Base-by-base conservation (phyloP, 2,329 filamentous ascomycete species). In the Alternaria triticina region DNA sequence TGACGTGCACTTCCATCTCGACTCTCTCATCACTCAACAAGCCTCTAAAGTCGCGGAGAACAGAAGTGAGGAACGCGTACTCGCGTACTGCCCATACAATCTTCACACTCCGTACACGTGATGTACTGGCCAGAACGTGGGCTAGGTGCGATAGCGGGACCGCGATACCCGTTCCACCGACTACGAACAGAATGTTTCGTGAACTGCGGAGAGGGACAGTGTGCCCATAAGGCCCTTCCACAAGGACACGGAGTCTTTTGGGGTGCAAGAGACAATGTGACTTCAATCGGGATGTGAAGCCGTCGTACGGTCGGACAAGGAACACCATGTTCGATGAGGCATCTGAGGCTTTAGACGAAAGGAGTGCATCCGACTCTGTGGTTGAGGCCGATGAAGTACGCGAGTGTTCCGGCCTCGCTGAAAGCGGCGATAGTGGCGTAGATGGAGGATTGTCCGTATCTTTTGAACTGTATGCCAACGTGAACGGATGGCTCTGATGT, bases 191-290 rank as follows among this genome's bases (percentile, higher is more conserved):
- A 6, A 82, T 65, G 52, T 73, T 76, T 3, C 74, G 79, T 66
- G 82, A 86, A 6, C 70, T 73, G 57, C 78, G 79, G 0, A 86
- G 69, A 2, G 82, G 80, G 6, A 79, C 75, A 5, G 73, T 72
- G 28, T 81, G 74, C 5, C 84, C 84, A 60, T 86, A 86, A 0
- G 85, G 84, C 0, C 85, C 85, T 71, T 87, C 85, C 10, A 86
- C 70, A 4, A 86, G 78, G 44, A 86, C 76, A 1, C 69, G 79
- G 4, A 79, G 68, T 5, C 72, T 70, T 15, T 72, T 74, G 12
- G 73, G 69, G 30, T 66, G 63, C 13, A 12, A 61, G 20, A 70
- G 65, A 22, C 66, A 69, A 49, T 69, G 28, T 54, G 66, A 17
- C 71, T 70, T 44, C 10, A 86, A 79, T n/a, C 82, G 77, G 6